Evolutionary conservation across 2,329 filamentous ascomycete species (phyloP).

Genomic region (Pseudocercospora macadamiae): DNA sequence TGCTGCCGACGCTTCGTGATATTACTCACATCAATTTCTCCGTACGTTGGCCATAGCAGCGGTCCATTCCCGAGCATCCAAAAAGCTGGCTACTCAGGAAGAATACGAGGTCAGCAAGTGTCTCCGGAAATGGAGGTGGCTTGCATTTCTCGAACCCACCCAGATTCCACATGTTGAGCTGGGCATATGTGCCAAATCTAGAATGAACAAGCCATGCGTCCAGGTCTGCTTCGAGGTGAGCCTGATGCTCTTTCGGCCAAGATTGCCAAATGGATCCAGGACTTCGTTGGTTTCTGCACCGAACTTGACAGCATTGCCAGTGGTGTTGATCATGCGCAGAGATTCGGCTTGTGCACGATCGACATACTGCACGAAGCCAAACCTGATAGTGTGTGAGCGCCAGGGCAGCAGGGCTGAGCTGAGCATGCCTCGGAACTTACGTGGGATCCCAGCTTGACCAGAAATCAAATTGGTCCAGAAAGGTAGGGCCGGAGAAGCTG

Average conservation of each 20-base stretch:
- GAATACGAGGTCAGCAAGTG: too few species aligned
- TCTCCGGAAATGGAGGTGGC: too few species aligned
- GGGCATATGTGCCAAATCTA: conserved; percentile 77
- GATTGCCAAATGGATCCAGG: conserved; percentile 38
- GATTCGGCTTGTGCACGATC: conserved; percentile 39
- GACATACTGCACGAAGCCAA: conserved; percentile 46
- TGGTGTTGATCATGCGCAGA: conserved; percentile 30
- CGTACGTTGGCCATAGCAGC: conserved; percentile 41
- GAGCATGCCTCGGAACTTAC: background rate
- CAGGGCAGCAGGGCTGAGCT: background rate
- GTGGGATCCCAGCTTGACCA: conserved; percentile 40
- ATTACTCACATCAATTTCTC: too few species aligned
- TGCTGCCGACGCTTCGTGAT: too few species aligned
- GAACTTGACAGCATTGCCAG: conserved; percentile 27
- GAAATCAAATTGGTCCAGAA: conserved; percentile 42
- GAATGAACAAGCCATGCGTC: conserved; percentile 68
- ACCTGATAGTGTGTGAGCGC: conserved; percentile 4
- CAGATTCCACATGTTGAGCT: conserved; percentile 64
- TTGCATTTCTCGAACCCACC: too few species aligned
- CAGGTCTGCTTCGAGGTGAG: conserved; percentile 67
- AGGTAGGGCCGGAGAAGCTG: conserved; percentile 29
- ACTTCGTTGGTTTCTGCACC: conserved; percentile 30
- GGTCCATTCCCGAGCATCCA: conserved; percentile 59
- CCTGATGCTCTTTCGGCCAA: conserved; percentile 71
- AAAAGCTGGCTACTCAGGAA: conserved; percentile 68